Evolutionary conservation across 148 eudicot genomes (phyloP), one percentile per base, ranked within the genome.

Genomic region (Camellia lanceoleosa): DNA sequence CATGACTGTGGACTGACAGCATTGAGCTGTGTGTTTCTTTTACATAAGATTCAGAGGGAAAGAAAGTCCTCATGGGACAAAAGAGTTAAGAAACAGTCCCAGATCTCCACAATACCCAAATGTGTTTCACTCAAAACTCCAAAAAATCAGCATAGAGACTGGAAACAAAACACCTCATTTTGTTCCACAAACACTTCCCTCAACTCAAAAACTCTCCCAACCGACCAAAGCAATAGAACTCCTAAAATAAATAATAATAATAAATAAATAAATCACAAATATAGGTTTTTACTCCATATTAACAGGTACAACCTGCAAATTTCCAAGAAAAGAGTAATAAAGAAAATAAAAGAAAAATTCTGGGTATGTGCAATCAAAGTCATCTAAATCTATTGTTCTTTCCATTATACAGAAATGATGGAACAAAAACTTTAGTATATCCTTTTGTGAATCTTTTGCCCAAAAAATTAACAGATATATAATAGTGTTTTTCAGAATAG

Each of bases 51-150:
- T 95, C 97, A 12, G 98, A 95, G 66, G 96, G 89, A 75, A 89
- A 88, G 74, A 89, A 87, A 49, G 92, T 87, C 97, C 97, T 95
- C 98, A 95, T 95, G 71, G 97, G 97, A 88, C 97, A n/a, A 91
- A 95, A 80, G 30, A 90, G 84, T 65, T 82, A n/a, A n/a, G 86
- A 55, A 93, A 84, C 14, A 78, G 47, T 92, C 93, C 98, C 96
- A 90, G 94, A 95, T 91, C 97, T 91, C 98, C 98, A 91, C 95
- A 93, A 85, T 84, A 92, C 71, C 82, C 87, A 75, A 77, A 76
- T 80, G 67, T 82, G 63, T 71, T 75, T 76, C 80, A 77, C 83
- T 77, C 80, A 71, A 70, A 56, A 79, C 72, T 68, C 74, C n/a
- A n/a, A 68, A 73, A 78, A 77, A 69, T 62, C 75, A 63, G 51